These are phyloP conservation scores for Neostapfia colusana DNA, from an alignment of 176 grass and related monocot genomes.

Conservation along the genomic window DNA sequence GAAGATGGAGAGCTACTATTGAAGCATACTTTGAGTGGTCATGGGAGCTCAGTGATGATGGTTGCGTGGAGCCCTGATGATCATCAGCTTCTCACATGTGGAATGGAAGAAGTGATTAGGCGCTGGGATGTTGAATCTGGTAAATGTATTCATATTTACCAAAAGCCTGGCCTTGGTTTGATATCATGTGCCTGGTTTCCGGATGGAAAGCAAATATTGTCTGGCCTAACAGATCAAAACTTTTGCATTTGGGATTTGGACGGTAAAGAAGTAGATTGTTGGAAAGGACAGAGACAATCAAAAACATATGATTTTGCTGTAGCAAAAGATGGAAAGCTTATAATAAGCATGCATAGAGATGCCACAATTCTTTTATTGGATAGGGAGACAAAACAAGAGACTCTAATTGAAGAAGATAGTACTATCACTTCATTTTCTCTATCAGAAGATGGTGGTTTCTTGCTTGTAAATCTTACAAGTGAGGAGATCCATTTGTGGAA, in stretches of 20 bases:
- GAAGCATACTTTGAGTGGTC: slow-evolving; percentile 75
- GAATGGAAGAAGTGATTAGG: slow-evolving; percentile 69
- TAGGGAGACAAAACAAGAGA: slow-evolving; percentile 65
- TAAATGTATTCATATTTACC: slow-evolving; percentile 73
- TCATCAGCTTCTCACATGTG: slow-evolving; percentile 80
- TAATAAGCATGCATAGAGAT: slow-evolving; percentile 65
- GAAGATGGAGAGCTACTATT: slow-evolving; percentile 59
- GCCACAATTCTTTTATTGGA: slow-evolving; percentile 61
- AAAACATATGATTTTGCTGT: slow-evolving; percentile 64
- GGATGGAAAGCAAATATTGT: slow-evolving; percentile 64
- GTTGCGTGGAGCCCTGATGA: slow-evolving; percentile 88
- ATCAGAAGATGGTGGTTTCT: slow-evolving; percentile 77
- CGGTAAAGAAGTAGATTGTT: slow-evolving; percentile 61
- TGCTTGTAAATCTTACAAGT: slow-evolving; percentile 70
- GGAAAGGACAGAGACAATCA: slow-evolving; percentile 57
- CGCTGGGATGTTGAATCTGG: slow-evolving; percentile 77
- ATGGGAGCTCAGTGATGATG: slow-evolving; percentile 67
- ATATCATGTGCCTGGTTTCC: slow-evolving; percentile 77
- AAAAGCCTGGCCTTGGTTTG: slow-evolving; percentile 52
- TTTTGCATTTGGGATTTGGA: slow-evolving; percentile 65
- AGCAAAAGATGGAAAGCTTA: slow-evolving; percentile 59
- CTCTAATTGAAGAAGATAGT: slow-evolving; percentile 61
- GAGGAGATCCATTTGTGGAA: slow-evolving; percentile 93
- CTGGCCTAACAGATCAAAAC: slow-evolving; percentile 45
- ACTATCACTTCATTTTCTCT: slow-evolving; percentile 80